A percentile compares a stretch with the other conserved stretches of the same genome.
Evolutionary conservation across 495 filamentous ascomycete genomes (phyloP).

Genomic region (Aspergillus olivimuriae): DNA sequence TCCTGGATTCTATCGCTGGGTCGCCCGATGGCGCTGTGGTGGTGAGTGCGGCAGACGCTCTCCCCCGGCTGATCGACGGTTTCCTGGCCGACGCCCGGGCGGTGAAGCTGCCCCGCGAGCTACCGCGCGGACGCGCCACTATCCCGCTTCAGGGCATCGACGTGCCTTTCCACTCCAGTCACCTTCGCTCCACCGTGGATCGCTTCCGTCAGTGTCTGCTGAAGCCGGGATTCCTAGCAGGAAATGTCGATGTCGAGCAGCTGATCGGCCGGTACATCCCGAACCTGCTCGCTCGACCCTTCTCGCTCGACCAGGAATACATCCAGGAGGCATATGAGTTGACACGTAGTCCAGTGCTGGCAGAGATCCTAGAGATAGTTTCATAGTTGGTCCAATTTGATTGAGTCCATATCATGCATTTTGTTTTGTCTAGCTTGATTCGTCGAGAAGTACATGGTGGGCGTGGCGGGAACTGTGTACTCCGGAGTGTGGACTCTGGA

Average conservation of each 20-base stretch:
- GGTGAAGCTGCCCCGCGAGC: conserved; percentile 2
- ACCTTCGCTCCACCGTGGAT: conserved; percentile 23
- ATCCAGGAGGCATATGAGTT: conserved; percentile 83
- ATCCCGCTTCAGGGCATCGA: conserved; percentile 38
- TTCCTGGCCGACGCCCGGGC: too few relatives aligned
- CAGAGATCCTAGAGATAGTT: conserved; percentile 6
- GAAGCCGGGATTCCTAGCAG: conserved; percentile 22
- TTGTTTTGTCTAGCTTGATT: too few relatives aligned
- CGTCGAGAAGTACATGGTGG: too few relatives aligned
- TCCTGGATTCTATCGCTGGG: conserved; percentile 14
- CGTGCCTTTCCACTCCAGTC: conserved; percentile 36
- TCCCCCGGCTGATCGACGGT: too few relatives aligned
- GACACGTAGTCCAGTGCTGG: conserved; percentile 38
- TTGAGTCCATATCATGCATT: background rate
- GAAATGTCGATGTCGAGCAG: conserved; percentile 14
- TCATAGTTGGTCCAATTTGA: background rate
- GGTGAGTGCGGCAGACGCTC: too few relatives aligned
- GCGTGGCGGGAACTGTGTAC: too few relatives aligned
- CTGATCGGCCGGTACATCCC: conserved; percentile 25
- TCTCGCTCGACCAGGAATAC: conserved; percentile 75
- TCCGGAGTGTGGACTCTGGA: too few relatives aligned
- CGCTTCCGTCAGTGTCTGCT: conserved; percentile 25
- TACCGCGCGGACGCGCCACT: conserved; percentile 22
- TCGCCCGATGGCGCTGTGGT: background rate
- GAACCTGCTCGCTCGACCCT: conserved; percentile 30